Evolutionary conservation across 257 asterid species (phyloP).

Genomic region (Phtheirospermum japonicum): DNA sequence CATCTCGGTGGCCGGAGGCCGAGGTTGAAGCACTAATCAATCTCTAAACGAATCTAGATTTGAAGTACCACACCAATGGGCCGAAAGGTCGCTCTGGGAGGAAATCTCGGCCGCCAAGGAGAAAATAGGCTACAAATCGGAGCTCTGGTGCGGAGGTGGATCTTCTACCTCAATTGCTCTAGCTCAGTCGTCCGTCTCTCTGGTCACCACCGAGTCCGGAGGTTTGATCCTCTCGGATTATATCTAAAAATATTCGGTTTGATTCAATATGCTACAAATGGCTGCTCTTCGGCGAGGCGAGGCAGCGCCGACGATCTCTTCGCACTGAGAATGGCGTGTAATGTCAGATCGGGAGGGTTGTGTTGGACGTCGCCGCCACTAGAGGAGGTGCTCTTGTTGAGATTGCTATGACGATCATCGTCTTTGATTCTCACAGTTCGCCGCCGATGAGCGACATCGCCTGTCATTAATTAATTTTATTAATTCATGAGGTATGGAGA

Average conservation of each 20-base stretch:
- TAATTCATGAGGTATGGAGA: too few species aligned
- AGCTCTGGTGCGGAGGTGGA: slow-evolving; percentile 57
- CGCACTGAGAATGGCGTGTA: slow-evolving; percentile 38
- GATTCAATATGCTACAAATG: slow-evolving; percentile 33
- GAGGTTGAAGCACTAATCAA: too few species aligned
- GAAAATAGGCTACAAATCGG: too few species aligned
- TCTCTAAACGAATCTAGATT: too few species aligned
- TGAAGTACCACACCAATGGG: too few species aligned
- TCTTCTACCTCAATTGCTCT: slow-evolving; percentile 58
- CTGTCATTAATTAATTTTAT: too few species aligned
- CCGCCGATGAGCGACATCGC: too few species aligned
- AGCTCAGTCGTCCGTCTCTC: slow-evolving; percentile 39
- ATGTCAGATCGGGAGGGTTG: slow-evolving; percentile 35
- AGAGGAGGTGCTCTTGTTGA: slow-evolving; percentile 28
- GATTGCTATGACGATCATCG: slow-evolving; percentile 32
- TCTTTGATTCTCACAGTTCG: slow-evolving; percentile 37
- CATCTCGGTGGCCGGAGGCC: too few species aligned
- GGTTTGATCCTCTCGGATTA: slow-evolving; percentile 61
- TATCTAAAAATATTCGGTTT: slow-evolving; percentile 58
- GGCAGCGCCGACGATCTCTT: slow-evolving; percentile 20
- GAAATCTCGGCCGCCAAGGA: too few species aligned
- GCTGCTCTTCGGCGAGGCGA: slow-evolving; percentile 21
- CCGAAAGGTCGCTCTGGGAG: too few species aligned
- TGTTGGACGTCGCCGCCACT: slow-evolving; percentile 24
- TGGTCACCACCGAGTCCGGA: slow-evolving; percentile 29